Evolutionary conservation across 495 filamentous ascomycete genomes (phyloP).

Genomic region (Penicillium flavigenum): DNA sequence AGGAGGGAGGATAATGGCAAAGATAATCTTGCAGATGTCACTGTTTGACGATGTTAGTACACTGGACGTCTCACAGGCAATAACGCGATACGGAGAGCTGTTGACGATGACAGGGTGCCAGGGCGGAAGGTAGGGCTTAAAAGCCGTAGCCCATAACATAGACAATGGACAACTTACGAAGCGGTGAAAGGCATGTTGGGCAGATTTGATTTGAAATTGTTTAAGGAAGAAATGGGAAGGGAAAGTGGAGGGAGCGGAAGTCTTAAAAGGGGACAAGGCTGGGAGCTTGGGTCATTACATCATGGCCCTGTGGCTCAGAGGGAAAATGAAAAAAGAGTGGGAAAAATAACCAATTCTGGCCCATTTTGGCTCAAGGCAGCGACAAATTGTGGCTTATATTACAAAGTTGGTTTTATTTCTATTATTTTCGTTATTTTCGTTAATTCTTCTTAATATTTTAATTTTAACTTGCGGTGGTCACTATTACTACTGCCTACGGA

Average conservation of each 20-base stretch:
- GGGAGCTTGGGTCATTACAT: conserved; percentile 23
- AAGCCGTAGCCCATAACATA: neutral
- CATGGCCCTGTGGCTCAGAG: conserved; percentile 26
- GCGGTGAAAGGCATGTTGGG: conserved; percentile 63
- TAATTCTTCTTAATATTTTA: neutral
- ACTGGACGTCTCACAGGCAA: neutral
- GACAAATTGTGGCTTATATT: conserved; percentile 11
- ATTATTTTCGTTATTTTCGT: no score
- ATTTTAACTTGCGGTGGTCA: neutral
- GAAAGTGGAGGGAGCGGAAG: conserved; percentile 5
- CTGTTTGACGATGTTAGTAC: conserved; percentile 39
- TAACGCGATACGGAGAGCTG: neutral
- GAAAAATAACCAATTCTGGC: neutral
- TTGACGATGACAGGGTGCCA: neutral
- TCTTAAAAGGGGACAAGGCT: conserved; percentile 18
- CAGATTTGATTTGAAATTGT: neutral
- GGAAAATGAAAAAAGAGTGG: neutral
- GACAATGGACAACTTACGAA: conserved; percentile 47
- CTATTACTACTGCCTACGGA: neutral
- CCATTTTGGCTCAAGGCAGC: neutral
- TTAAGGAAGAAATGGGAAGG: neutral
- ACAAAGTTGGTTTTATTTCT: neutral
- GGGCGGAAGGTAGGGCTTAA: neutral
- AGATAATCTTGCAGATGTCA: conserved; percentile 90
- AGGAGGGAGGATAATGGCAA: conserved; percentile 83